Evolutionary conservation across 768 basidiomycete species (phyloP).

Genomic region (Pleurotus eryngii): DNA sequence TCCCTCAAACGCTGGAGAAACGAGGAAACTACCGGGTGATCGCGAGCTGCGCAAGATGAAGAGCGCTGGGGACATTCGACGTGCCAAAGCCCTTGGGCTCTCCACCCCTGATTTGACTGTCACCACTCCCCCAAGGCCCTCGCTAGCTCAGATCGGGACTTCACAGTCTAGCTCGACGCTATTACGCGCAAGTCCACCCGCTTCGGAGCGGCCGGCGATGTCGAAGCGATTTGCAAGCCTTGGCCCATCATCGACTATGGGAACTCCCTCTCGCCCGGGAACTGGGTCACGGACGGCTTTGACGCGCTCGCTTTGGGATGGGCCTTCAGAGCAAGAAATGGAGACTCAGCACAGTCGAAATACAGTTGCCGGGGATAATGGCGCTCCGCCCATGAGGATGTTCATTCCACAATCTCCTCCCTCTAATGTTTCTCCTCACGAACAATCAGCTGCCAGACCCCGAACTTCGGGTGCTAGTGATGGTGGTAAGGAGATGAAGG

Average conservation of each 20-base stretch:
- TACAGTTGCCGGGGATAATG: slow-evolving; percentile 2
- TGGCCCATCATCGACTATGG: slow-evolving; percentile 47
- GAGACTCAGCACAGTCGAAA: slow-evolving; percentile 11
- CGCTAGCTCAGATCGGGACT: slow-evolving; percentile 47
- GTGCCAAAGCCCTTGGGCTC: slow-evolving; percentile 29
- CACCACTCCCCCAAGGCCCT: slow-evolving; percentile 25
- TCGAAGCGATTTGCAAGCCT: slow-evolving; percentile 68
- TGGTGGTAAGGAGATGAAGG: slow-evolving; percentile 39
- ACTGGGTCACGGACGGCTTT: slow-evolving; percentile 35
- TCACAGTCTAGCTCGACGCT: slow-evolving; percentile 74
- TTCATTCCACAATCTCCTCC: slow-evolving; percentile 9
- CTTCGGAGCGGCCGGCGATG: slow-evolving; percentile 31
- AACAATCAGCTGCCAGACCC: background rate
- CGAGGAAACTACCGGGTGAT: slow-evolving; percentile 38
- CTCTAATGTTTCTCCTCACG: slow-evolving; percentile 2
- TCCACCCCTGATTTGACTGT: slow-evolving; percentile 14
- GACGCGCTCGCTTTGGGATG: slow-evolving; percentile 53
- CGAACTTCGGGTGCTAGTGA: background rate
- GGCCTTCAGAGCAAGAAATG: slow-evolving; percentile 33
- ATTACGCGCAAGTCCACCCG: slow-evolving; percentile 34
- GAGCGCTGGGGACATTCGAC: slow-evolving; percentile 78
- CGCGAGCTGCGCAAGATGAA: slow-evolving; percentile 80
- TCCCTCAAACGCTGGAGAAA: slow-evolving; percentile 29
- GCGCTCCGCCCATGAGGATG: slow-evolving; percentile 14
- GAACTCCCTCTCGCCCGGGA: slow-evolving; percentile 34